Evolutionary conservation across 345 rosid species (phyloP).

Genomic region (Lepidium africanum): DNA sequence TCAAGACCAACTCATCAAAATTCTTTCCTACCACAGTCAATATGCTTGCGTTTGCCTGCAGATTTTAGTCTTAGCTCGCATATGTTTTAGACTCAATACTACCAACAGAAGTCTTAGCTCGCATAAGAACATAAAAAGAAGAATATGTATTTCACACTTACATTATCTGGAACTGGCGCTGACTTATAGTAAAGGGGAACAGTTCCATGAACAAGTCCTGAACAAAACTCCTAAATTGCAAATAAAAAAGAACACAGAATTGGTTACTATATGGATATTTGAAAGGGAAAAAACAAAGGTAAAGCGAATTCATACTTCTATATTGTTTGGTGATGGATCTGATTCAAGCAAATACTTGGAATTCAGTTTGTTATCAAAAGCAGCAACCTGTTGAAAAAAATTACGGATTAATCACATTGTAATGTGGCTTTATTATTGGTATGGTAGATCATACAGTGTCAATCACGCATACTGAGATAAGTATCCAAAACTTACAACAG

Average conservation of each 20-base stretch:
- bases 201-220: slow-evolving; percentile 47
- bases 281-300: not conserved
- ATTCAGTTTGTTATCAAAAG: slow-evolving; percentile 61
- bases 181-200: slow-evolving; percentile 61
- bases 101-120: not conserved
- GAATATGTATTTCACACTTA: slow-evolving; percentile 28
- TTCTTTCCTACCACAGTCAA: slow-evolving; percentile 71
- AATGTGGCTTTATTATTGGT: not conserved
- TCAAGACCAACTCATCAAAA: slow-evolving; percentile 65
- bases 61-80: slow-evolving; percentile 8
- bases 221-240: slow-evolving; percentile 57
- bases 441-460: not conserved
- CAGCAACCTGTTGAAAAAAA: slow-evolving; percentile 53
- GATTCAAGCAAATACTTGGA: slow-evolving; percentile 64
- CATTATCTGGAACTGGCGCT: slow-evolving; percentile 72
- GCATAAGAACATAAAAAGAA: not conserved
- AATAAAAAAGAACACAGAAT: not conserved
- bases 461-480: not conserved
- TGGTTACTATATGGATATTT: not conserved
- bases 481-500: slow-evolving; percentile 43
- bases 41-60: slow-evolving; percentile 51
- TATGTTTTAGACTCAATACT: not conserved
- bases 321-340: slow-evolving; percentile 52
- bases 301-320: slow-evolving; percentile 47
- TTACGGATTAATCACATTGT: slow-evolving; percentile 2